Conservation (phyloP, 768 basidiomycete species). For the Crucibulum laeve region DNA sequence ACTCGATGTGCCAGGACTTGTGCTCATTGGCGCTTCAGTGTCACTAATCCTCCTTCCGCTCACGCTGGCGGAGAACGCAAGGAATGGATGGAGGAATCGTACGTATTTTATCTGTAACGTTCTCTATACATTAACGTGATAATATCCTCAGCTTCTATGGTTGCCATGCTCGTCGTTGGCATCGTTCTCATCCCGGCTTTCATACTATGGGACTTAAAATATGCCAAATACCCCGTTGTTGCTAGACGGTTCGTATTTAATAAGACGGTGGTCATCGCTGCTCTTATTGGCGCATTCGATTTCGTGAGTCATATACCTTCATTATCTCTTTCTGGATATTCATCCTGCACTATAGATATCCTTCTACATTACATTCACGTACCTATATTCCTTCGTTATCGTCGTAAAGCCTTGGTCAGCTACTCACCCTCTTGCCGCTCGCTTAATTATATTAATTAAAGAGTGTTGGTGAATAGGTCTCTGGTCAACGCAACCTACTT, state of each 20-base stretch:
- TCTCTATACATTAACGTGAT: no score
- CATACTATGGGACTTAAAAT: constrained; percentile 41
- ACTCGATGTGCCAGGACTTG: constrained; percentile 48
- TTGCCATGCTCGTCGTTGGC: constrained; percentile 49
- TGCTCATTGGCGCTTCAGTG: constrained; percentile 43
- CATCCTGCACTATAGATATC: constrained; percentile 37
- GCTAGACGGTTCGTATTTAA: constrained; percentile 58
- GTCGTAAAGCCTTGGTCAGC: constrained; percentile 54
- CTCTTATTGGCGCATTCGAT: constrained; percentile 60
- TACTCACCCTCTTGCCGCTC: no score
- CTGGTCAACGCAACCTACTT: constrained; percentile 59
- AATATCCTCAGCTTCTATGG: constrained; percentile 37
- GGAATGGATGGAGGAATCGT: constrained; percentile 43
- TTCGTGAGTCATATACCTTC: constrained; percentile 34
- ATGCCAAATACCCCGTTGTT: constrained; percentile 56
- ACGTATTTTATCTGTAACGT: constrained; percentile 13
- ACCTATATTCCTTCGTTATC: constrained; percentile 66
- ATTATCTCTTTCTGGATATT: background rate
- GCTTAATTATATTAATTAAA: no score
- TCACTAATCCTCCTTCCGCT: constrained; percentile 52
- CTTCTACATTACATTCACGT: constrained; percentile 67
- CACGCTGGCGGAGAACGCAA: constrained; percentile 37
- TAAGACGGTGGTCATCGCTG: constrained; percentile 53
- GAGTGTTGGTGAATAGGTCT: no score
- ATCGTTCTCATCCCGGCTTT: constrained; percentile 38